Base-by-base conservation (phyloP, 2,329 filamentous ascomycete genomes). In the Nigrospora sphaerica region DNA sequence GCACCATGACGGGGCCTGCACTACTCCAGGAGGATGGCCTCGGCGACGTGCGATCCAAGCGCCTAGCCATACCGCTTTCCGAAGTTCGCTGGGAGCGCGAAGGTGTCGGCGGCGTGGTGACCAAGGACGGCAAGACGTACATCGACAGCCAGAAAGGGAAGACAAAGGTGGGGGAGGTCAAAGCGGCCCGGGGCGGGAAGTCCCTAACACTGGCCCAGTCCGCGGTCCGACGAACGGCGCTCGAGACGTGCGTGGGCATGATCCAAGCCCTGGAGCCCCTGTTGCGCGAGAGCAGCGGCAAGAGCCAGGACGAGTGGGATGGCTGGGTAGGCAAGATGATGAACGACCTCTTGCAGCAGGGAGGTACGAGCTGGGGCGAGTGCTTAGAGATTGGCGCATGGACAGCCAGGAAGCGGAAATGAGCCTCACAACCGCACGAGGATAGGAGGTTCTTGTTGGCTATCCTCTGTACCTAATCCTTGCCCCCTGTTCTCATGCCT, bases 301-400 rank as follows among this genome's bases (percentile, higher is more conserved):
- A 95, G 72, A 88, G 85, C 57, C 81, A 87, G 60, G 89, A 95
- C 55, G 91, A 96, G 68, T 96, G 90, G 90, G 87, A 95, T 63
- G 74, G 81, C 37, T 96, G 91, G 91, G 81, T 87, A 68, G 82
- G 84, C 36, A 88, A 85, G 65, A 88, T 95, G 85, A 92, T 89
- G 77, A 79, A 80, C 40, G 86, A 93, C 64, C 67, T 96, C 58
- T 76, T 95, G 60, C 82, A 85, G 62, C 85, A 92, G 50, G 83
- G 82, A 46, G 87, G 88, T 17, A 84, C 87, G 16, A 82, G 80
- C 41, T 90, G 82, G 71, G 90, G 91, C 41, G 91, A 96, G 65
- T 95, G 89, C 65, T 69, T 96, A 17, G 88, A 81, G 58, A 81
- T 90, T 53, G 88, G 92, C 34, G 93, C 90, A 64, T 96, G 91